Conservation (phyloP, 2,329 filamentous ascomycete genomes). For the Aureobasidium sp. region DNA sequence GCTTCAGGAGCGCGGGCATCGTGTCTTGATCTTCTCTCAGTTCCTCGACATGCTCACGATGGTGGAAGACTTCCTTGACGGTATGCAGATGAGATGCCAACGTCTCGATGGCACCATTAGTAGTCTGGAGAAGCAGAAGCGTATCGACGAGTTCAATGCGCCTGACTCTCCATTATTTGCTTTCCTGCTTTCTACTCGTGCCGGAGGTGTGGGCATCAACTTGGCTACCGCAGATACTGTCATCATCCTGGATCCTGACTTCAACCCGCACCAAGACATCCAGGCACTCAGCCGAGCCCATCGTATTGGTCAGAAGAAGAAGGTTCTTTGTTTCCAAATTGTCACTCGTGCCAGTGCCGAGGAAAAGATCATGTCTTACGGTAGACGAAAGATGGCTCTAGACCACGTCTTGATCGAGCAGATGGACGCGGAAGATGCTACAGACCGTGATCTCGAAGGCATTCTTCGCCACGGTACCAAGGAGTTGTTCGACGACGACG, state of each 20-base stretch:
- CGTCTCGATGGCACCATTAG: constrained; percentile 81
- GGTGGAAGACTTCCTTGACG: constrained; percentile 81
- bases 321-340: constrained; percentile 90
- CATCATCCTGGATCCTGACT: constrained; percentile 94
- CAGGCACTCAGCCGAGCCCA: constrained; percentile 92
- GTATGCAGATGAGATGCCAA: constrained; percentile 64
- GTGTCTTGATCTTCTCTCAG: constrained; percentile 92
- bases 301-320: constrained; percentile 92
- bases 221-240: constrained; percentile 94
- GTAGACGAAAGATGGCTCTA: constrained; percentile 89
- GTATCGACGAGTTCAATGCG: constrained; percentile 89
- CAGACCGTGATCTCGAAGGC: constrained; percentile 72
- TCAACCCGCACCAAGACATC: constrained; percentile 96
- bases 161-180: constrained; percentile 77
- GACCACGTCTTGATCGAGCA: constrained; percentile 92
- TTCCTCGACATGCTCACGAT: constrained; percentile 83
- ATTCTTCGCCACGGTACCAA: constrained; percentile 83
- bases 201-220: constrained; percentile 96
- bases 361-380: constrained; percentile 94
- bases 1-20: constrained; percentile 74
- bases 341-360: constrained; percentile 85
- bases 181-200: constrained; percentile 87
- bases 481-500: constrained; percentile 73
- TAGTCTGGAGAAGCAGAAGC: constrained; percentile 82
- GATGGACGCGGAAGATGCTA: constrained; percentile 78